Base-by-base conservation (phyloP, 1,139 yeast species). In the Pneumocystis jirovecii region DNA sequence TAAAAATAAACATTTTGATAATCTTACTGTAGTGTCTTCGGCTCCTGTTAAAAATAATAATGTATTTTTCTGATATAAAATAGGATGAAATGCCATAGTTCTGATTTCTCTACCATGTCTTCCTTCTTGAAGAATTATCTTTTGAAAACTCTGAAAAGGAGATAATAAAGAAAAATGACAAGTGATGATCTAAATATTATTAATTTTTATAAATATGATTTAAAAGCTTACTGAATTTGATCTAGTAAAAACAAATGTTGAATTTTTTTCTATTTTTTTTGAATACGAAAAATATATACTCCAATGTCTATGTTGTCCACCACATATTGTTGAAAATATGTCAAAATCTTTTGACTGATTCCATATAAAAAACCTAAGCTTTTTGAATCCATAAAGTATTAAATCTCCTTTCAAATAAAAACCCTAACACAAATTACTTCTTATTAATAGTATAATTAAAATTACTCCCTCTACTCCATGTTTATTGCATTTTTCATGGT, bases 291-390 rank as follows among this genome's bases (percentile, higher is more conserved):
- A 61, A 80, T 79, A 69, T 42, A 60, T 60, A 31, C n/a, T 21
- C 96, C 97, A 93, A 68, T 83, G 82, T 69, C 97, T 79, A 72
- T 91, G 97, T 1, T 93, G 83, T 0, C 97, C 97, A 31, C 97
- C 97, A 74, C 97, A 93, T n/a, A 80, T 75, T 68, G 85, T 89
- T 68, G 83, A 82, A 65, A 82, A 78, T 3, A 89, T 73, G 72
- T 90, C 96, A 64, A 81, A 79, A 70, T 88, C 91, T 60, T 81
- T 79, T 0, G 91, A 83, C 72, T 89, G 96, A 73, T 91, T 89
- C 86, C 91, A 89, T 31, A 89, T 76, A 71, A 85, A 87, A 73
- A 93, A 90, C 64, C 81, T 77, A 63, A 87, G 86, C 0, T 95
- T 88, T 69, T 85, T 84, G 78, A 93, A 93, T 0, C 97, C 97